phyloP scores from a whole-genome alignment of 306 rosid genomes.

The Rosa lucieae region DNA sequence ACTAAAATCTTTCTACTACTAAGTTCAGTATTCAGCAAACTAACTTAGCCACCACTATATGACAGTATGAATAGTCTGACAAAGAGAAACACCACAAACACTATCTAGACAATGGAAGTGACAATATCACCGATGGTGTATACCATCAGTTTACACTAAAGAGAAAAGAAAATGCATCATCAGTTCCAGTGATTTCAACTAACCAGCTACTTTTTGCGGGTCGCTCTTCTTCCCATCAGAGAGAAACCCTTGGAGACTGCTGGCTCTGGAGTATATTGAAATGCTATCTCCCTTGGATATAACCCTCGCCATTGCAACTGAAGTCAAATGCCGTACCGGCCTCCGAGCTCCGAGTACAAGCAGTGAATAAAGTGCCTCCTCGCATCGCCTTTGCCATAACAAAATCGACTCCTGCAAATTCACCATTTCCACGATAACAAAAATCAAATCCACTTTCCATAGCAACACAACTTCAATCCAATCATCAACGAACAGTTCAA shows the following conservation, averaged over 20 bases:
- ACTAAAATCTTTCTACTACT: not conserved
- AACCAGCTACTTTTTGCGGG: slow-evolving; percentile 87
- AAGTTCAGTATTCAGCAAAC: slow-evolving; percentile 1
- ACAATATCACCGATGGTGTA: not conserved
- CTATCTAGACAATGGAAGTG: not conserved
- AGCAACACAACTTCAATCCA: not conserved
- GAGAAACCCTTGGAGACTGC: slow-evolving; percentile 97
- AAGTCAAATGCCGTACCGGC: slow-evolving; percentile 95
- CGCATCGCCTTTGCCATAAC: slow-evolving; percentile 95
- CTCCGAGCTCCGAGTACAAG: slow-evolving; percentile 90
- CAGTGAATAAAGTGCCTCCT: slow-evolving; percentile 80
- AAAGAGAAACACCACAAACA: not conserved
- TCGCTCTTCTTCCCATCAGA: slow-evolving; percentile 85
- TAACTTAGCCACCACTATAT: not conserved
- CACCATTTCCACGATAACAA: slow-evolving; percentile 5
- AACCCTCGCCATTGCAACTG: slow-evolving; percentile 82
- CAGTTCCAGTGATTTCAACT: slow-evolving; percentile 24
- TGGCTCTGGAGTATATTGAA: slow-evolving; percentile 88
- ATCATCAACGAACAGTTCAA: not conserved
- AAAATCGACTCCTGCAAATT: slow-evolving; percentile 74
- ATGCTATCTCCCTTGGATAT: slow-evolving; percentile 86
- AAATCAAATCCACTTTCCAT: not conserved
- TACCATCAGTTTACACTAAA: not conserved
- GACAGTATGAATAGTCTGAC: not conserved
- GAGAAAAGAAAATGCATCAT: not conserved